Evolutionary conservation across 768 basidiomycete species (phyloP).

Genomic region (Tylopilus rubrobrunneus): DNA sequence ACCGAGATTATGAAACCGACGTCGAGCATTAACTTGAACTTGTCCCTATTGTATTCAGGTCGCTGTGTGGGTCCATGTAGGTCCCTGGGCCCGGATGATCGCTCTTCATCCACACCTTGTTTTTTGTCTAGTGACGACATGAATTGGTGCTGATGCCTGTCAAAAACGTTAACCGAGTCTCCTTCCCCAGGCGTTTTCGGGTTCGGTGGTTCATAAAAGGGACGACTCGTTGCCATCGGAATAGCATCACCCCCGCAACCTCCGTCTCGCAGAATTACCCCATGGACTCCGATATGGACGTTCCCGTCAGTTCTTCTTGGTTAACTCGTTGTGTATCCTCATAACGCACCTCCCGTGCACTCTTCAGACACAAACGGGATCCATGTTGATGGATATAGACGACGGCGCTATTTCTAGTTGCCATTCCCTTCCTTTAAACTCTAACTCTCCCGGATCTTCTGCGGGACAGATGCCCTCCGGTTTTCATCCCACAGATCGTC

Average conservation of each 20-base stretch:
- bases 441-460: background rate
- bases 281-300: constrained; percentile 11
- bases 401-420: background rate
- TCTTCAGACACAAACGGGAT: constrained; percentile 7
- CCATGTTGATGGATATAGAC: constrained; percentile 11
- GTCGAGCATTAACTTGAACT: background rate
- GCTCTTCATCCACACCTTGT: constrained; percentile 6
- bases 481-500: background rate
- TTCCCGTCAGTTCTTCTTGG: constrained; percentile 12
- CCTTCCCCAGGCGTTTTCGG: background rate
- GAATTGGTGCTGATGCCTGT: background rate
- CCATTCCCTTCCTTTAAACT: background rate
- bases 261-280: background rate
- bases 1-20: background rate
- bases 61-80: constrained; percentile 22
- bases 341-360: background rate
- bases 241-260: background rate
- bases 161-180: background rate
- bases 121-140: constrained; percentile 18
- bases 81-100: constrained; percentile 5
- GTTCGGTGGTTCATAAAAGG: constrained; percentile 15
- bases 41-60: constrained; percentile 18
- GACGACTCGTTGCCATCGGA: background rate
- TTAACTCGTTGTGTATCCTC: background rate
- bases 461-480: background rate